Evolutionary conservation across 176 grass and related monocot genomes (phyloP), one percentile per base, ranked within the genome.

Genomic region (Secale cereale): DNA sequence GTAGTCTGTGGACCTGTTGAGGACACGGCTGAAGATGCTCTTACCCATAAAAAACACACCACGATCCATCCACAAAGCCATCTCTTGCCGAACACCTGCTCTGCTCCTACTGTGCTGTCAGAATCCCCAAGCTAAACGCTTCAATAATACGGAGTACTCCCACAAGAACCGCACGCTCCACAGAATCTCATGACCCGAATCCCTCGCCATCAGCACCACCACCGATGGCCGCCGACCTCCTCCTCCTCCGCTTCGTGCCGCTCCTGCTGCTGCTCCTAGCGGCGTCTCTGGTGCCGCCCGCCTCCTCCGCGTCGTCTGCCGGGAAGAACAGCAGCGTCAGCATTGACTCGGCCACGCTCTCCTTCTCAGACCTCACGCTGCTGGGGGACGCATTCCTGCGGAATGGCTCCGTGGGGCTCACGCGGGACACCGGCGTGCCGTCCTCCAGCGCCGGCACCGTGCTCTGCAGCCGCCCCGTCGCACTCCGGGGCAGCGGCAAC

Each of bases 351-450:
- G 85, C 92, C 35, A 83, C 91, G 37, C 94, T 98, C 16, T 88
- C 92, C 22, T 87, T 98, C 89, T 89, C 89, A 9, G 94, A 98
- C 71, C 84, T 98, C 4, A 95, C 85, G 29, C 86, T 98, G 36
- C 91, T 98, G 28, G 95, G 95, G 1, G 92, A 98, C 85, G 87
- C 95, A 65, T 95, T 93, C 86, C 92, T 95, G 45, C 87, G 87
- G 12, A 94, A 95, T 65, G 92, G 92, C 37, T 77, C 87, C 41
- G 89, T 95, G 32, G 91, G 96, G 25, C 86, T 95, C 10, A 98
- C 96, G 14, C 85, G 90, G 33, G 96, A 98, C 27, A 93, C 93
- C 8, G 77, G 61, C 67, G 93, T 98, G 15, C 96, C 96, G 0
- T 95, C 87, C 26, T 95, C 95, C 32, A 92, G 93, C 90, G 70